Evolutionary conservation across 257 asterid genomes (phyloP).

Genomic region (Petrea volubilis): DNA sequence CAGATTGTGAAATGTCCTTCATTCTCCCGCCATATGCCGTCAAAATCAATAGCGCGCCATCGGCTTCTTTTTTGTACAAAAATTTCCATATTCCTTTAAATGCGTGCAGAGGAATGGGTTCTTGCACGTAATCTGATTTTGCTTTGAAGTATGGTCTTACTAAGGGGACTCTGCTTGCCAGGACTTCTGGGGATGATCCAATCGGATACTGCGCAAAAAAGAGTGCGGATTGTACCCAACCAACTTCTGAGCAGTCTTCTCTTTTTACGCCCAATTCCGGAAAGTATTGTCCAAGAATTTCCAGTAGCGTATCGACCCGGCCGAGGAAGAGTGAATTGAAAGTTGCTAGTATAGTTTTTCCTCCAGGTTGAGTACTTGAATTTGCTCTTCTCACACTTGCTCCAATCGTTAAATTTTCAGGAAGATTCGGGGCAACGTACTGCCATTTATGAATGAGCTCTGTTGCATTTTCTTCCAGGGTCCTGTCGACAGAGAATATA

Average conservation of each 20-base stretch:
- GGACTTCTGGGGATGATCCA: neutral
- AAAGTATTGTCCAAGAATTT: conserved; percentile 3
- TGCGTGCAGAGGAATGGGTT: conserved; percentile 20
- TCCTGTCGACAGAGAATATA: conserved; percentile 13
- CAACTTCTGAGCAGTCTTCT: conserved; percentile 27
- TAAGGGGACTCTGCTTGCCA: conserved; percentile 9
- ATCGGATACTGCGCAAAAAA: conserved; percentile 6
- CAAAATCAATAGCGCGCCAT: neutral
- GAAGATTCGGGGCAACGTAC: conserved; percentile 19
- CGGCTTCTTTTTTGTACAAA: conserved; percentile 16
- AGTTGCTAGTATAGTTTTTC: conserved; percentile 3
- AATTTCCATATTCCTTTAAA: conserved; percentile 20
- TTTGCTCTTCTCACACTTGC: neutral
- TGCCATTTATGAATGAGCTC: conserved; percentile 27
- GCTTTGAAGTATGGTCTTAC: conserved; percentile 14
- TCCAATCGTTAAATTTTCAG: conserved; percentile 8
- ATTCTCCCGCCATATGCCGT: conserved; percentile 33
- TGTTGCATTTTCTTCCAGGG: conserved; percentile 22
- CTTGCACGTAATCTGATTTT: conserved; percentile 32
- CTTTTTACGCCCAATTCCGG: conserved; percentile 27
- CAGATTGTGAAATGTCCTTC: conserved; percentile 24
- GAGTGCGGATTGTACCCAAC: conserved; percentile 28
- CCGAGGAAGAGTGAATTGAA: conserved; percentile 27
- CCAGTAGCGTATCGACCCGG: neutral
- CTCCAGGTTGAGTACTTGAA: neutral